Evolutionary conservation across 2,329 filamentous ascomycete genomes (phyloP).

Genomic region (Aspergillus vadensis): DNA sequence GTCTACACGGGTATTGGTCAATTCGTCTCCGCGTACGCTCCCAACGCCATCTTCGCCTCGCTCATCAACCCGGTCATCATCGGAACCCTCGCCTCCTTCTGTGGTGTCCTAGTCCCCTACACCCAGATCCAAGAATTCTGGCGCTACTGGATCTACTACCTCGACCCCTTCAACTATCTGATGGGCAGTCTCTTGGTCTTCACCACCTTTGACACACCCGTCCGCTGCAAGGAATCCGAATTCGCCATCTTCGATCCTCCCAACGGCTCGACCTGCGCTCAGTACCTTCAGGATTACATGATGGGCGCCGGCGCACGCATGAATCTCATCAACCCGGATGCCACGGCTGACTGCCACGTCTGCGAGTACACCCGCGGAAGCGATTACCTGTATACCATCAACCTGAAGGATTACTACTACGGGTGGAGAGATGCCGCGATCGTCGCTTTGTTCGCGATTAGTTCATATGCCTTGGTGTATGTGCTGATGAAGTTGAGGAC

Average conservation of each 20-base stretch:
- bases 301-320: conserved; percentile 47
- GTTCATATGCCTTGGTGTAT: conserved; percentile 55
- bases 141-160: conserved; percentile 37
- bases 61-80: conserved; percentile 76
- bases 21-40: conserved; percentile 76
- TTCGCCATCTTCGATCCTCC: conserved; percentile 36
- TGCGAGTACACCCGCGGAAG: conserved; percentile 61
- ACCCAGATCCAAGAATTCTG: conserved; percentile 34
- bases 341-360: conserved; percentile 57
- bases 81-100: conserved; percentile 36
- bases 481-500: conserved; percentile 40
- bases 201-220: conserved; percentile 25
- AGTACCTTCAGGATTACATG: conserved; percentile 60
- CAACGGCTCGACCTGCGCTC: conserved; percentile 54
- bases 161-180: conserved; percentile 37
- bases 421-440: conserved; percentile 68
- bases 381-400: conserved; percentile 62
- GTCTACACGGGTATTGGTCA: conserved; percentile 73
- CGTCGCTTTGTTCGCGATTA: conserved; percentile 57
- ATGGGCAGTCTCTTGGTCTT: conserved; percentile 34
- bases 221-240: conserved; percentile 28
- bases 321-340: conserved; percentile 63
- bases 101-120: conserved; percentile 34
- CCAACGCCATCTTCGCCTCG: conserved; percentile 66
- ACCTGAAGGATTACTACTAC: conserved; percentile 62